These are phyloP conservation scores for Colletotrichum godetiae DNA, from an alignment of 2,329 filamentous ascomycete species.

Conservation along the genomic window DNA sequence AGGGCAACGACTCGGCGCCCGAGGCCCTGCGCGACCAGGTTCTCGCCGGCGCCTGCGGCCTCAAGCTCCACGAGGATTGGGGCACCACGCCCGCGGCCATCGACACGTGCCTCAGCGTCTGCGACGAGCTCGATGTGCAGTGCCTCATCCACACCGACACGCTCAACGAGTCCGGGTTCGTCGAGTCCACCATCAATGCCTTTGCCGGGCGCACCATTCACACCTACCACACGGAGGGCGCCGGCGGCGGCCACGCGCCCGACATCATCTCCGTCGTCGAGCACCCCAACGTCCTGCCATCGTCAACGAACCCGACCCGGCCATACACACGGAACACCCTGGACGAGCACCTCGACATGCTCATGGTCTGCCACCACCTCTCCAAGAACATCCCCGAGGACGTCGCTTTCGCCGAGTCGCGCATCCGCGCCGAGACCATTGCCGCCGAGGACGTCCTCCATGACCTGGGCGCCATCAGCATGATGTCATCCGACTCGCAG, in stretches of 20 bases:
- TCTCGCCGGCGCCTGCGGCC: conserved; percentile 84
- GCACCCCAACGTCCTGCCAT: conserved; percentile 87
- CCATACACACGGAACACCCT: conserved; percentile 93
- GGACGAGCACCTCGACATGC: conserved; percentile 97
- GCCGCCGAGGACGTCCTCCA: conserved; percentile 96
- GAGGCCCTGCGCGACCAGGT: conserved; percentile 82
- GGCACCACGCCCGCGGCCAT: conserved; percentile 91
- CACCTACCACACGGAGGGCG: conserved; percentile 96
- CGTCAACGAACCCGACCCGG: conserved; percentile 90
- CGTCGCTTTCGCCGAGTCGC: conserved; percentile 92
- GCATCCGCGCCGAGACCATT: conserved; percentile 95
- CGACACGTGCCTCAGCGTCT: conserved; percentile 85
- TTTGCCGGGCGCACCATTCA: conserved; percentile 91
- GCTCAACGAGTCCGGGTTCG: conserved; percentile 96
- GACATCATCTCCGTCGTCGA: conserved; percentile 97
- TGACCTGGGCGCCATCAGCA: conserved; percentile 93
- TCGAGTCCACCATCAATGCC: conserved; percentile 88
- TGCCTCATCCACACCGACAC: conserved; percentile 97
- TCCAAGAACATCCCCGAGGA: conserved; percentile 95
- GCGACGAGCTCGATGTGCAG: conserved; percentile 92
- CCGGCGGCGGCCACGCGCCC: conserved; percentile 92
- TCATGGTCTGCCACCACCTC: conserved; percentile 97
- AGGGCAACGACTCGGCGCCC: conserved; percentile 86
- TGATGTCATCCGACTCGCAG: conserved; percentile 97
- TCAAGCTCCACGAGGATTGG: conserved; percentile 98